Conservation (phyloP, 148 eudicot species). For the Drosera capensis region DNA sequence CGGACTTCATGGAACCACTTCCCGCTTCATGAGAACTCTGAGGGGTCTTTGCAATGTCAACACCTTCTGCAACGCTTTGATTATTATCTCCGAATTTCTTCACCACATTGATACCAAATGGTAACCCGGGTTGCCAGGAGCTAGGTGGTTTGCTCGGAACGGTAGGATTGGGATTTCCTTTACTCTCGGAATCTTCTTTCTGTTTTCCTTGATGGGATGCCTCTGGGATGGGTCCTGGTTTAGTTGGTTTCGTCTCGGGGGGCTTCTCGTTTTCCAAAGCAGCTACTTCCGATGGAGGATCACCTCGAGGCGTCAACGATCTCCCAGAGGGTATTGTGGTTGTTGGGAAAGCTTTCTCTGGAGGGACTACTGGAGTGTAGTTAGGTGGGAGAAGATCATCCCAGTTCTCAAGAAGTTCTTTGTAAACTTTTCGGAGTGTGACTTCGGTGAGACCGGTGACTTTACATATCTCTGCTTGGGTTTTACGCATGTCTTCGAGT, state of each 20-base stretch:
- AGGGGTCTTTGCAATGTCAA: constrained; percentile 26
- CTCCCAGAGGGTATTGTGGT: constrained; percentile 72
- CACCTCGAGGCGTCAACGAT: constrained; percentile 34
- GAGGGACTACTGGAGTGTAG: constrained; percentile 90
- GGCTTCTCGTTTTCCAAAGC: constrained; percentile 34
- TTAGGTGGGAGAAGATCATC: constrained; percentile 92
- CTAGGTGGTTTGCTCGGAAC: constrained; percentile 9
- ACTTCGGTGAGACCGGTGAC: constrained; percentile 96
- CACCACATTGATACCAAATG: constrained; percentile 15
- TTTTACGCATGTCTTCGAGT: constrained; percentile 90
- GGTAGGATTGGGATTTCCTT: constrained; percentile 13
- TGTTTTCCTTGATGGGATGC: constrained; percentile 9
- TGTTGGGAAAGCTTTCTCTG: constrained; percentile 93
- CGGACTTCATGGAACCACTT: constrained; percentile 14
- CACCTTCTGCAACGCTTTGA: constrained; percentile 21
- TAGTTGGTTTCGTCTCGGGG: constrained; percentile 30
- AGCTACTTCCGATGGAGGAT: constrained; percentile 18
- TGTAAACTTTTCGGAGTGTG: constrained; percentile 87
- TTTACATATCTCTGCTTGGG: constrained; percentile 97
- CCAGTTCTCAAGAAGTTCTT: constrained; percentile 92
- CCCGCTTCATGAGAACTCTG: constrained; percentile 17
- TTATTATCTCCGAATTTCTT: constrained; percentile 22
- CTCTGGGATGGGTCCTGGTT: constrained; percentile 21
- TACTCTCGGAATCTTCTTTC: constrained; percentile 25
- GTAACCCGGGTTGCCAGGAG: constrained; percentile 35